Base-by-base conservation (phyloP, 768 basidiomycete genomes). In the Mycena albidolilacea region DNA sequence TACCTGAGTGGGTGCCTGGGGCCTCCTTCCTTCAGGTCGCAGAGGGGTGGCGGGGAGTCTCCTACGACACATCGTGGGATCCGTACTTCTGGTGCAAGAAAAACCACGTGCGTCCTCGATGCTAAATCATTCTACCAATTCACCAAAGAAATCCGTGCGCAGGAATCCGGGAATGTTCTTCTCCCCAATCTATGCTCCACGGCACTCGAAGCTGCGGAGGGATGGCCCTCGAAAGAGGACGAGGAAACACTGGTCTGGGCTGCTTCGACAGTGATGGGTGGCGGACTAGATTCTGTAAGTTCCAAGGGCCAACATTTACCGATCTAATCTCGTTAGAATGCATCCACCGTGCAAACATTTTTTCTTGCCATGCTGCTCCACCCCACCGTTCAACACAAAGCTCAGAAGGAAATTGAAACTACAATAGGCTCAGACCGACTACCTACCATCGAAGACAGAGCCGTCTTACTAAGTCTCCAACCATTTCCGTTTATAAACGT, bases 71-170 rank as follows among this genome's bases (percentile, higher is more conserved):
- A 1, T n/a, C n/a, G n/a, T 65, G 57, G 57, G 21, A 64, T 11
- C 46, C 57, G 5, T 71, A 71, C 44, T 23, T 50, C n/a, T 65
- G 70, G 70, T 58, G 57, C 11, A 71, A 65, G 50, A 37, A 71
- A 37, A 63, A 70, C 19, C 62, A 64, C 2, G 69, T 70, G 52
- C 3, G 68, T 52, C 15, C 5, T 64, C 5, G 4, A 4, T 7
- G 50, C 21, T n/a, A n/a, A n/a, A n/a, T n/a, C n/a, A n/a, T n/a
- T n/a, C n/a, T n/a, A n/a, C n/a, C n/a, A n/a, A n/a, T n/a, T n/a
- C n/a, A n/a, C n/a, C n/a, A n/a, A n/a, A 35, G 4, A 30, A 14
- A 35, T 57, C 35, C 8, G 7, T 38, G 37, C 9, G 39, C 21
- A 69, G 60, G 59, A 39, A 7, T 43, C 60, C 12, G 62, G 55